Evolutionary conservation across 768 basidiomycete genomes (phyloP).

Genomic region (Lactarius deliciosus): DNA sequence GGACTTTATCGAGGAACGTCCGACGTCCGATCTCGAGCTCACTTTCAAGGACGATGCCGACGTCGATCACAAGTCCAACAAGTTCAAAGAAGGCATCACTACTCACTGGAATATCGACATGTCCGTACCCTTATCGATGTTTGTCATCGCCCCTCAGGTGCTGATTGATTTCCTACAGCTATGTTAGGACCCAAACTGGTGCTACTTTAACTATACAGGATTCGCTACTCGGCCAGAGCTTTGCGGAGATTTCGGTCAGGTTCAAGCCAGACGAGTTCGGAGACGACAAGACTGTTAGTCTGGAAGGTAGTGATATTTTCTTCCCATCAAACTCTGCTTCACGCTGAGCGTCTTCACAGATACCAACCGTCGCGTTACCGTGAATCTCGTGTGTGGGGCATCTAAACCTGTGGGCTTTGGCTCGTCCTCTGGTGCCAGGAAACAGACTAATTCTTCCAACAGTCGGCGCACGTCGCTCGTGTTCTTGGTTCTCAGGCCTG

Average conservation of each 20-base stretch:
- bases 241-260: neutral
- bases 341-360: neutral
- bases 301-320: neutral
- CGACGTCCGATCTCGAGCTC: neutral
- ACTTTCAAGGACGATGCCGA: neutral
- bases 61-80: neutral
- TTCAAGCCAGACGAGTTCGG: neutral
- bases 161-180: neutral
- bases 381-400: neutral
- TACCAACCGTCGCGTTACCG: neutral
- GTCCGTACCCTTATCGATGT: neutral
- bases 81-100: neutral
- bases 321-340: neutral
- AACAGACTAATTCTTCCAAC: neutral
- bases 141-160: neutral
- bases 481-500: neutral
- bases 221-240: neutral
- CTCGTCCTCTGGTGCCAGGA: neutral
- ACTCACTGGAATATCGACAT: neutral
- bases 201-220: neutral
- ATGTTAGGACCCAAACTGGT: neutral
- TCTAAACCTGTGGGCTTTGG: neutral
- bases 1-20: neutral
- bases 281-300: neutral
- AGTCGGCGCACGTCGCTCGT: neutral